A percentile compares a stretch with the other conserved stretches of the same genome.
Conservation (phyloP, 495 filamentous ascomycete genomes). For the Podospora australis region DNA sequence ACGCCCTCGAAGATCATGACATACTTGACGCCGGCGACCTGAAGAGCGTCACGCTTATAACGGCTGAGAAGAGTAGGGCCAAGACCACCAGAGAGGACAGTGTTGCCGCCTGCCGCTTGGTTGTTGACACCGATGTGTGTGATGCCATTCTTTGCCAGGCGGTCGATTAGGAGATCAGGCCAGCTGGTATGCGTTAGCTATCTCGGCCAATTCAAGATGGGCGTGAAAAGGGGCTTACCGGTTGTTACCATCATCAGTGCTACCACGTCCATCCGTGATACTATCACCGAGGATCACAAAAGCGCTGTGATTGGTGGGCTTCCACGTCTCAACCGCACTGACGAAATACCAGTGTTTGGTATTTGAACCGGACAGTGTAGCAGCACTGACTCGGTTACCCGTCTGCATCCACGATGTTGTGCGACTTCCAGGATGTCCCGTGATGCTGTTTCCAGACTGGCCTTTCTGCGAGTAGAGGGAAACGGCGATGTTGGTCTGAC, state of each 20-base stretch:
- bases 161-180: constrained; percentile 58
- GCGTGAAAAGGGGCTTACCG: constrained; percentile 34
- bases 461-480: constrained; percentile 54
- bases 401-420: constrained; percentile 52
- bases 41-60: constrained; percentile 58
- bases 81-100: constrained; percentile 54
- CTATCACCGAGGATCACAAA: constrained; percentile 65
- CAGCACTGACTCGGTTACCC: constrained; percentile 48
- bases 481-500: constrained; percentile 48
- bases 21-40: constrained; percentile 45
- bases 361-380: constrained; percentile 38
- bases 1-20: constrained; percentile 68
- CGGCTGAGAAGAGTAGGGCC: constrained; percentile 57
- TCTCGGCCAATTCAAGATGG: too few relatives aligned
- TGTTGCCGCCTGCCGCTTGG: constrained; percentile 70
- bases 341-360: constrained; percentile 56
- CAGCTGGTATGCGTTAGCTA: constrained; percentile 46
- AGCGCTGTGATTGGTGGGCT: constrained; percentile 34
- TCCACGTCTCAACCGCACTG: constrained; percentile 53
- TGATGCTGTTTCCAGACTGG: constrained; percentile 52
- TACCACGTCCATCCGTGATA: constrained; percentile 66
- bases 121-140: constrained; percentile 55
- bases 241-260: constrained; percentile 57
- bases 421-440: constrained; percentile 62
- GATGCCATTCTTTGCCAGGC: constrained; percentile 43